Base-by-base conservation (phyloP, 2,329 filamentous ascomycete genomes). In the Aspergillus awamori region DNA sequence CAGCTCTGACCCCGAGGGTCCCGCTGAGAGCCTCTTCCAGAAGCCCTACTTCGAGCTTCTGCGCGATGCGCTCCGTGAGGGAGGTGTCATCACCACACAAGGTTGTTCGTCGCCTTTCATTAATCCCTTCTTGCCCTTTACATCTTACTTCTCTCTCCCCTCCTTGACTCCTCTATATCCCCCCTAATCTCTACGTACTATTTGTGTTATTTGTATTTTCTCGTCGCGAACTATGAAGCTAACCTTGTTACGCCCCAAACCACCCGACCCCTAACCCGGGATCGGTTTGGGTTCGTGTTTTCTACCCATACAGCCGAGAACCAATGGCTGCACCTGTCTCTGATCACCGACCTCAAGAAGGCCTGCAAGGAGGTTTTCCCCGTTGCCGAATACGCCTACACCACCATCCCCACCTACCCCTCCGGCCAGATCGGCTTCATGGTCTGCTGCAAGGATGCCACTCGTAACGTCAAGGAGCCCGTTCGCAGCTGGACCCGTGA, bases 341-440 rank as follows among this genome's bases (percentile, higher is more conserved):
- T 99, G 73, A 99, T 99, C 82, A 87, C 89, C 77, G 87, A 94
- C 83, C 90, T 99, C 75, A 97, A 97, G 88, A 93, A 97, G 86
- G 87, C 93, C 76, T 97, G 94, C 90, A 90, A 90, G 80, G 90
- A 95, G 80, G 91, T 99, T 80, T 99, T 99, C 89, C 93, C 95
- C 67, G 91, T 92, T 65, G 95, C 91, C 79, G 95, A 99, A 83
- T 99, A 98, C 83, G 95, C 91, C 72, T 99, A 97, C 87, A 98
- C 80, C 75, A 98, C 94, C 73, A 99, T 99, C 80, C 95, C 95
- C 62, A 99, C 95, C 76, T 99, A 99, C 85, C 95, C 95, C 69
- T 96, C 92, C 60, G 95, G 95, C 77, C 95, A 99, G 84, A 99
- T 99, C 75, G 95, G 95, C 77, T 99, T 99, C 89, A 97, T 99